Percentiles rank a stretch among this genome's conserved stretches.
Conservation (phyloP, 2,329 filamentous ascomycete genomes). For the Penicillium sp. region DNA sequence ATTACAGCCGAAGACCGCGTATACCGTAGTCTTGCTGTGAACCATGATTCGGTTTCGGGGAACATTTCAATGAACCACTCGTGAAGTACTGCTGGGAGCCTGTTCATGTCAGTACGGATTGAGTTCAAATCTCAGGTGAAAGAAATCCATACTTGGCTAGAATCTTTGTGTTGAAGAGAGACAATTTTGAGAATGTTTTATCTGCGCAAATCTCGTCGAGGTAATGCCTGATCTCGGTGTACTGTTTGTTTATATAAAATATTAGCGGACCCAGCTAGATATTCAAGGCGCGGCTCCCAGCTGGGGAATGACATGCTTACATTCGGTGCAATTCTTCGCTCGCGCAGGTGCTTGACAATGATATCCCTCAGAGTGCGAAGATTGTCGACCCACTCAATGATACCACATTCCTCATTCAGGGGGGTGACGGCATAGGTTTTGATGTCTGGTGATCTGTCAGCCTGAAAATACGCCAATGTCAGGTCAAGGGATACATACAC, state of each 20-base stretch:
- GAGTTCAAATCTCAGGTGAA: not conserved
- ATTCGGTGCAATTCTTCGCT: constrained; percentile 66
- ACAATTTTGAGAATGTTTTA: constrained; percentile 58
- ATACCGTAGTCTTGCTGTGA: constrained; percentile 83
- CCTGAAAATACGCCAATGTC: constrained; percentile 2
- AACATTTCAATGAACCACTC: constrained; percentile 97
- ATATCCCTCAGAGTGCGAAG: constrained; percentile 94
- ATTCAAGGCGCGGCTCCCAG: not conserved
- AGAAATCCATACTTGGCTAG: constrained; percentile 47
- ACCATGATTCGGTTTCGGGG: constrained; percentile 90
- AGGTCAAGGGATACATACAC: constrained; percentile 49
- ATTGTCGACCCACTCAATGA: constrained; percentile 98
- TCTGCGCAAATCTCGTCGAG: constrained; percentile 68
- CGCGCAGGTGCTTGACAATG: constrained; percentile 74
- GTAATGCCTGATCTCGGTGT: constrained; percentile 63
- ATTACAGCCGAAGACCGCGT: constrained; percentile 95
- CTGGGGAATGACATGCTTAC: constrained; percentile 33
- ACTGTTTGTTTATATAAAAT: constrained; percentile 51
- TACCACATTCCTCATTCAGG: constrained; percentile 93
- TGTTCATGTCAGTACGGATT: constrained; percentile 32
- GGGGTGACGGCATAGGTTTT: constrained; percentile 97
- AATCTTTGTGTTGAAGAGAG: constrained; percentile 71
- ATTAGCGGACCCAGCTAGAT: not conserved
- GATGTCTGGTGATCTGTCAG: constrained; percentile 60
- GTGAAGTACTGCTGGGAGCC: constrained; percentile 82